Evolutionary conservation across 2,329 filamentous ascomycete species (phyloP).

Genomic region (Xylaria sp.): DNA sequence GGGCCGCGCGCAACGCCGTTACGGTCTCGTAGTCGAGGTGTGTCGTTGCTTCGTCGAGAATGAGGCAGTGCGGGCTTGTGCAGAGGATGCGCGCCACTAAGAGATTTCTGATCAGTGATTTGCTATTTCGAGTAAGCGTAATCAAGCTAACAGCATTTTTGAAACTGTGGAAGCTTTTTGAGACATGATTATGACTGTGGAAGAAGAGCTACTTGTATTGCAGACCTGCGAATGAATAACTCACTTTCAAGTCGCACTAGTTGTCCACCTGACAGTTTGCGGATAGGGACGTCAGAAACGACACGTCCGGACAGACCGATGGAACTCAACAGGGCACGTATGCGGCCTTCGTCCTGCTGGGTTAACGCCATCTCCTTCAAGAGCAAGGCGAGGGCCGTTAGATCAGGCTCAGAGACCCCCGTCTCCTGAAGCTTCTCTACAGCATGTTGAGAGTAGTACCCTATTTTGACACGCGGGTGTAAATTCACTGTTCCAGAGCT

Average conservation of each 20-base stretch:
- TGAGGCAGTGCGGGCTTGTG: constrained; percentile 71
- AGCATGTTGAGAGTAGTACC: constrained; percentile 81
- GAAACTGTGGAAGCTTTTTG: too few species aligned
- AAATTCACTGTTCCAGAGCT: constrained; percentile 65
- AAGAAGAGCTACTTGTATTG: background rate
- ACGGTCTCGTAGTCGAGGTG: constrained; percentile 86
- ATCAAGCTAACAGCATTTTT: background rate
- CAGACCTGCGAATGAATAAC: background rate
- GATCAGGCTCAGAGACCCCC: constrained; percentile 52
- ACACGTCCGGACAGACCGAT: constrained; percentile 73
- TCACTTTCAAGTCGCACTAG: constrained; percentile 62
- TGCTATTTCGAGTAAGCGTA: background rate
- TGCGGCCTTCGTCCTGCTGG: constrained; percentile 67
- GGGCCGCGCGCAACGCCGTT: constrained; percentile 68
- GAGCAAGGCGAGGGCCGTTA: constrained; percentile 71
- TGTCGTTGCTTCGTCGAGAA: constrained; percentile 83
- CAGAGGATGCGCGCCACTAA: constrained; percentile 70
- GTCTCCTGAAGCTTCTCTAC: constrained; percentile 70
- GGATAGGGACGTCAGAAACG: constrained; percentile 74
- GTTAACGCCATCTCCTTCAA: constrained; percentile 56
- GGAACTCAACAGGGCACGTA: constrained; percentile 68
- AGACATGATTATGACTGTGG: background rate
- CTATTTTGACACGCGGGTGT: constrained; percentile 73
- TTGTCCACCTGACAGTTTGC: constrained; percentile 80
- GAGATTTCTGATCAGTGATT: background rate